Conservation (phyloP, 2,329 filamentous ascomycete species). For the Basipetospora chlamydospora region DNA sequence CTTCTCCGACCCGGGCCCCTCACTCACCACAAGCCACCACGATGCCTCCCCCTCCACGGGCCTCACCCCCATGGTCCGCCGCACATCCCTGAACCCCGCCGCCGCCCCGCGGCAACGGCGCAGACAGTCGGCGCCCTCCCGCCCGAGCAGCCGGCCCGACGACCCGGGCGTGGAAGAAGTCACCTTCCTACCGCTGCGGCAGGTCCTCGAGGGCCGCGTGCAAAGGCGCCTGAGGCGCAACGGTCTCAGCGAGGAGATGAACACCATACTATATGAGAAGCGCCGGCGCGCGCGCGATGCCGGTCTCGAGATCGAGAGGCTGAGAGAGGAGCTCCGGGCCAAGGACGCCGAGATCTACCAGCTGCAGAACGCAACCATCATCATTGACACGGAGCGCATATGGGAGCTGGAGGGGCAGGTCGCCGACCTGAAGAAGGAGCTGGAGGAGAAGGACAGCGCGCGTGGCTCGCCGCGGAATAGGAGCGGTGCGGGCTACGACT, state of each 20-base stretch:
- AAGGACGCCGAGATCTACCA: slow-evolving; percentile 39
- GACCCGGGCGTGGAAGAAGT: slow-evolving; percentile 13
- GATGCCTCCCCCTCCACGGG: slow-evolving; percentile 26
- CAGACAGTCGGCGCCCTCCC: slow-evolving; percentile 29
- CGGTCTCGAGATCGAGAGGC: slow-evolving; percentile 30
- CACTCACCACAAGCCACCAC: background rate
- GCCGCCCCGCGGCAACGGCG: slow-evolving; percentile 22
- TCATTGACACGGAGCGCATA: slow-evolving; percentile 31
- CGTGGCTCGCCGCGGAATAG: background rate
- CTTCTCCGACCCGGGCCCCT: slow-evolving; percentile 42
- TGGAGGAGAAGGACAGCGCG: slow-evolving; percentile 11
- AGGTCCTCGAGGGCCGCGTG: slow-evolving; percentile 41
- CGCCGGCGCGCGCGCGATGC: slow-evolving; percentile 22
- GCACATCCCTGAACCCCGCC: slow-evolving; percentile 28
- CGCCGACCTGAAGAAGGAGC: slow-evolving; percentile 18
- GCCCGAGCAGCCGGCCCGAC: slow-evolving; percentile 1
- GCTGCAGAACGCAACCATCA: slow-evolving; percentile 33
- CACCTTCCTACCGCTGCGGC: slow-evolving; percentile 34
- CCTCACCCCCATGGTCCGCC: slow-evolving; percentile 42
- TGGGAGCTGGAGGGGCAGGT: slow-evolving; percentile 27
- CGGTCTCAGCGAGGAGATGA: slow-evolving; percentile 43
- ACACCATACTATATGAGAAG: slow-evolving; percentile 33
- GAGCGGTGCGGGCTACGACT: slow-evolving; percentile 22
- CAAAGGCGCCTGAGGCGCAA: slow-evolving; percentile 42
- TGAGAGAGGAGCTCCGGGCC: slow-evolving; percentile 32